These are phyloP conservation scores for Spongiforma sp. DNA, from an alignment of 1,284 basidiomycete genomes.

Conservation along the genomic window DNA sequence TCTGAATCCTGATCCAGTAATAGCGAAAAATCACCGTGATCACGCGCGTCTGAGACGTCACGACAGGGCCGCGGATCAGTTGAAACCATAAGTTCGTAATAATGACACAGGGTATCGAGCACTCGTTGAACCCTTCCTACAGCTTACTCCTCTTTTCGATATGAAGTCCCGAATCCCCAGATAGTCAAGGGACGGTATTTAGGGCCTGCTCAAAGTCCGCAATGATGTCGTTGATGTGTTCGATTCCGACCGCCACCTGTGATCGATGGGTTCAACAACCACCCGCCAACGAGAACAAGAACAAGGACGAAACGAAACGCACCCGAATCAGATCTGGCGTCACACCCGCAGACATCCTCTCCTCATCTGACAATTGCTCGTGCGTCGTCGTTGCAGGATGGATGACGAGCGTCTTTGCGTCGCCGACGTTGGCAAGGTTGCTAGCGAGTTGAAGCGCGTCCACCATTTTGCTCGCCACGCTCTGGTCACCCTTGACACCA, in stretches of 20 bases:
- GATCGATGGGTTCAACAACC: too few species aligned
- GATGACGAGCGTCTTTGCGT: constrained; percentile 87
- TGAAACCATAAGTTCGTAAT: too few species aligned
- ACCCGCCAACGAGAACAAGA: too few species aligned
- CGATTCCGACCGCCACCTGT: constrained; percentile 67
- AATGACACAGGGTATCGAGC: not conserved
- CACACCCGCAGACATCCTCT: constrained; percentile 76
- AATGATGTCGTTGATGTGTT: constrained; percentile 85
- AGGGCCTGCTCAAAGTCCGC: constrained; percentile 73
- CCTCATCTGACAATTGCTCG: constrained; percentile 73
- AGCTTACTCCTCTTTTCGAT: not conserved
- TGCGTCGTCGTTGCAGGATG: constrained; percentile 89
- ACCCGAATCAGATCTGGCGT: constrained; percentile 82
- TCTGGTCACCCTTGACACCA: constrained; percentile 74
- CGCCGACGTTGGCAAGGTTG: constrained; percentile 80
- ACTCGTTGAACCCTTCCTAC: not conserved
- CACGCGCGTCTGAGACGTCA: too few species aligned
- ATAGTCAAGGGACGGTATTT: not conserved
- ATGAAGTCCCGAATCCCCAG: not conserved
- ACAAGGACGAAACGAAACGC: constrained; percentile 38
- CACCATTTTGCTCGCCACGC: constrained; percentile 68
- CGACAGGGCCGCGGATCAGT: too few species aligned
- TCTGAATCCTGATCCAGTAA: too few species aligned
- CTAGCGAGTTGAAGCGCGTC: constrained; percentile 79
- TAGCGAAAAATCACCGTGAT: too few species aligned